phyloP scores from a whole-genome alignment of 306 rosid genomes.

The Begonia fuchsioides region DNA sequence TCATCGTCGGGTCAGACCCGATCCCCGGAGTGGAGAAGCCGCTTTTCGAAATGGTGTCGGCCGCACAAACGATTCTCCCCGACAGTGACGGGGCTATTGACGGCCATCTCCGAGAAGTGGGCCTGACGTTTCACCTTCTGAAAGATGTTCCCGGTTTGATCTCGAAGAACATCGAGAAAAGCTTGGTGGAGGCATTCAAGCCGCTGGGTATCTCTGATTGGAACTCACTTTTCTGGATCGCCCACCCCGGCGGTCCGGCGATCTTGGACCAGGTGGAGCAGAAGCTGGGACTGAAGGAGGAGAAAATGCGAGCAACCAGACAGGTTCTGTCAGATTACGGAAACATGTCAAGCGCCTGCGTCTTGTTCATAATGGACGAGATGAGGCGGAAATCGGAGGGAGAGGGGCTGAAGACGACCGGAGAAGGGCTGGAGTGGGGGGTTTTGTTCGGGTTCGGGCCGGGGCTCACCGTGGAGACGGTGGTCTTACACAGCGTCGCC shows the following conservation, averaged over 20 bases:
- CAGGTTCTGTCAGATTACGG: conserved; percentile 46
- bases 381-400: conserved; percentile 35
- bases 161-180: too few species aligned
- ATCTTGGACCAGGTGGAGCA: conserved; percentile 44
- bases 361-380: conserved; percentile 46
- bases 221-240: conserved; percentile 50
- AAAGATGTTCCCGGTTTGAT: conserved; percentile 47
- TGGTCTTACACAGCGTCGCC: conserved; percentile 37
- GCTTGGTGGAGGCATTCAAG: too few species aligned
- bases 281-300: too few species aligned
- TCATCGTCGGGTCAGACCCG: conserved; percentile 47
- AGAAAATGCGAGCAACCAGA: conserved; percentile 31
- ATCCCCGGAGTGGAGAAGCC: conserved; percentile 36
- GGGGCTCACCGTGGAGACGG: conserved; percentile 52
- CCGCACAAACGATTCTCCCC: conserved; percentile 51
- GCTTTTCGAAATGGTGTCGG: conserved; percentile 35
- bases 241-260: conserved; percentile 48
- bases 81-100: conserved; percentile 58
- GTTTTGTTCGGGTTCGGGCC: conserved; percentile 65
- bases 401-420: conserved; percentile 28
- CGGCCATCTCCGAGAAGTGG: too few species aligned
- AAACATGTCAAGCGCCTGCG: conserved; percentile 75
- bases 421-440: conserved; percentile 64
- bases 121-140: conserved; percentile 45
- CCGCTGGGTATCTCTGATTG: too few species aligned